These are phyloP conservation scores for Rhizophagus sp. DNA, from an alignment of 192 early-diverging fungal species.

Conservation along the genomic window DNA sequence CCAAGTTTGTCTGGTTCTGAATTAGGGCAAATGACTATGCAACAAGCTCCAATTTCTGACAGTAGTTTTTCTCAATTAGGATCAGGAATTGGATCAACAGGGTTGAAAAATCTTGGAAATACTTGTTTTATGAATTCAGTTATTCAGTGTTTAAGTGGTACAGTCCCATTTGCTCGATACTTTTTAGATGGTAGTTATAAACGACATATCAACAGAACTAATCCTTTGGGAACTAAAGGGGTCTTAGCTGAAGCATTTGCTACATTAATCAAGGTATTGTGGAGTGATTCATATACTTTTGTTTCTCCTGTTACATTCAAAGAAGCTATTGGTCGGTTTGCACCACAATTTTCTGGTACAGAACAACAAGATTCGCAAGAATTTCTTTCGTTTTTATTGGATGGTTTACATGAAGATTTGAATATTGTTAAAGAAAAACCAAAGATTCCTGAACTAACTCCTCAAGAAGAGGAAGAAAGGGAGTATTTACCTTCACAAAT, in stretches of 20 bases:
- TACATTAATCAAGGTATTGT: conserved; percentile 78
- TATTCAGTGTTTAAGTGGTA: conserved; percentile 76
- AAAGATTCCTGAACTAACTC: conserved; percentile 30
- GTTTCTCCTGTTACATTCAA: conserved; percentile 82
- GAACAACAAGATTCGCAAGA: conserved; percentile 98
- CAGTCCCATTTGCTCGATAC: conserved; percentile 68
- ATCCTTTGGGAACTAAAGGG: conserved; percentile 73
- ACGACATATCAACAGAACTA: conserved; percentile 61
- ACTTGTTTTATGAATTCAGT: conserved; percentile 88
- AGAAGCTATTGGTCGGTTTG: conserved; percentile 69
- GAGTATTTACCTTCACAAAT: conserved; percentile 66
- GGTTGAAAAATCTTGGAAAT: conserved; percentile 80
- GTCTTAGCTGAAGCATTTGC: conserved; percentile 76
- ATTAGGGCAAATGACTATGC: conserved; percentile 37
- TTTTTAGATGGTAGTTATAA: conserved; percentile 69
- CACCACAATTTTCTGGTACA: conserved; percentile 80
- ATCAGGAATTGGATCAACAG: conserved; percentile 65
- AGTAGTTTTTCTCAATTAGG: conserved; percentile 44
- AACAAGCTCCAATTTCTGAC: conserved; percentile 31
- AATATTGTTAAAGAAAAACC: conserved; percentile 61
- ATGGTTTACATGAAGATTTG: conserved; percentile 90
- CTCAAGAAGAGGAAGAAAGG: conserved; percentile 49
- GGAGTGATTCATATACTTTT: conserved; percentile 74
- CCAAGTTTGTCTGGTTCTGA: conserved; percentile 42
- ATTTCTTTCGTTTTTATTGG: conserved; percentile 88